phyloP scores from a whole-genome alignment of 352 stramenopile genomes.

The Globisporangium lucens region DNA sequence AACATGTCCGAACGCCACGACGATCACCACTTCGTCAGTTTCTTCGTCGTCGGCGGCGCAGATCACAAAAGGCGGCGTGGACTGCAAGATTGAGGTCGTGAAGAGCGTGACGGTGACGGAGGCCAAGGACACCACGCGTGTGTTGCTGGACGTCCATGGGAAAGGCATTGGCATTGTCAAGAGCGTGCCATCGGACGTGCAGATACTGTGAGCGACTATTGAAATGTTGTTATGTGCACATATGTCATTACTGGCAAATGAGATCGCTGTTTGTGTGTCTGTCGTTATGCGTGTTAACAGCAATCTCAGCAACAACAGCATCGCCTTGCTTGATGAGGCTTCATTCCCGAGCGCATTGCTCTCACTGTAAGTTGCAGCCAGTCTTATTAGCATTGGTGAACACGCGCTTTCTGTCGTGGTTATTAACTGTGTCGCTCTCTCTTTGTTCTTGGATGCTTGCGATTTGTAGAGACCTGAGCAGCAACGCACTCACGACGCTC shows the following conservation, averaged over 20 bases:
- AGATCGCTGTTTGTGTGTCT: not conserved
- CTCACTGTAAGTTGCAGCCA: conserved; percentile 24
- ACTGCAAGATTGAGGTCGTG: conserved; percentile 27
- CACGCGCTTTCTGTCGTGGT: too few relatives aligned
- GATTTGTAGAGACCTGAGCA: conserved; percentile 3
- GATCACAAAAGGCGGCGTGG: conserved; percentile 14
- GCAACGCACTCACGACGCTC: conserved; percentile 11
- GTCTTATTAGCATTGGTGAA: too few relatives aligned
- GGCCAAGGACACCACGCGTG: not conserved
- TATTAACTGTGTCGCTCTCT: too few relatives aligned
- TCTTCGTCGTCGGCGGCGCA: conserved; percentile 8
- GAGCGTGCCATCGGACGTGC: conserved; percentile 28
- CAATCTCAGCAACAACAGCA: conserved; percentile 34
- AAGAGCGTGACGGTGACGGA: conserved; percentile 10
- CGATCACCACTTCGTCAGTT: not conserved
- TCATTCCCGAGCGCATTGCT: conserved; percentile 26
- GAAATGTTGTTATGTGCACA: not conserved
- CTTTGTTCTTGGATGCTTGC: not conserved
- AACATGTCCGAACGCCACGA: conserved; percentile 16
- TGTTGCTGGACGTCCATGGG: conserved; percentile 25
- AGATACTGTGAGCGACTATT: conserved; percentile 11
- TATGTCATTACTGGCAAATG: not conserved
- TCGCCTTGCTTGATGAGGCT: conserved; percentile 20
- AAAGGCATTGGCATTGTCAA: conserved; percentile 28
- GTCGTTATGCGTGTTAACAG: conserved; percentile 14